Base-by-base conservation (phyloP, 2,329 filamentous ascomycete species). In the Nannizzia gypsea region DNA sequence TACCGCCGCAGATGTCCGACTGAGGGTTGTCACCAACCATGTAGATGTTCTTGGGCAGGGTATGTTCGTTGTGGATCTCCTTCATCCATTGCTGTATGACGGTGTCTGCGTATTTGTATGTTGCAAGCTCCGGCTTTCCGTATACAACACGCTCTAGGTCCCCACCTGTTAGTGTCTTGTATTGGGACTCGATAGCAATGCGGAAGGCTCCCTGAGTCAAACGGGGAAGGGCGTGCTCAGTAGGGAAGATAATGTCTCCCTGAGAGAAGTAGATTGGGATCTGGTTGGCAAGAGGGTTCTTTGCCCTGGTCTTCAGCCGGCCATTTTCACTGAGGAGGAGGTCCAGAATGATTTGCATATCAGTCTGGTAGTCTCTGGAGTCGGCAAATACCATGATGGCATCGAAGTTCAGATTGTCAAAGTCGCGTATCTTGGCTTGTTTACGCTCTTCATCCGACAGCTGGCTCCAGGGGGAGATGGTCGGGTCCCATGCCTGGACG, bases 41-140 rank as follows among this genome's bases (percentile, higher is more conserved):
- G 79, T 89, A 89, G 71, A 88, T 78, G 74, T 88, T 86, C 71
- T 82, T 71, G 3, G 85, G 85, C 46, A 88, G 76, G 62, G 75
- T 78, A 77, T 87, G 83, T 72, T 89, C 86, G 68, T 83, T 83
- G 77, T 90, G 86, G 64, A 90, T 82, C 67, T 83, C 78, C 66
- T 86, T 85, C 86, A 89, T 89, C 86, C 86, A 90, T 57, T 80
- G 81, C 34, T 81, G 78, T 63, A 90, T 80, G 17, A 89, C 82
- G 73, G 88, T 85, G 66, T 89, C 86, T 64, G 86, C 87, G 73
- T 87, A 89, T 76, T 86, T 87, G 80, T 88, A 89, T n/a, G 86
- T 88, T 3, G 86, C 86, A 62, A 83, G 67, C 71, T 88, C 85
- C 26, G 86, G 86, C 79, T 89, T 89, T 68, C 86, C 86, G 76